Conservation (phyloP, 2,329 filamentous ascomycete species). For the Diaporthe aspalathi region DNA sequence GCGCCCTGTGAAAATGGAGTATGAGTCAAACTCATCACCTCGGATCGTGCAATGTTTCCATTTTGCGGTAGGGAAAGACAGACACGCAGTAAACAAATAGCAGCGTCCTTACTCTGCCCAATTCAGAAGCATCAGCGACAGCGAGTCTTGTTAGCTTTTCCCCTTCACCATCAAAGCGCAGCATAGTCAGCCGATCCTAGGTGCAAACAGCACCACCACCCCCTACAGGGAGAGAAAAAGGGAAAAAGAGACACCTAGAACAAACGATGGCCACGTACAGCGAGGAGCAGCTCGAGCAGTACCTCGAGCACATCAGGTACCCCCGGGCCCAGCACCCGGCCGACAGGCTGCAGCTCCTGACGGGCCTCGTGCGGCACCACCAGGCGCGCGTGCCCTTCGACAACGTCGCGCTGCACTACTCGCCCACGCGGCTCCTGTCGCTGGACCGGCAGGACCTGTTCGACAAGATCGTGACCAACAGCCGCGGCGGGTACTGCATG, state of each 20-base stretch:
- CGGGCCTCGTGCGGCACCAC: constrained; percentile 52
- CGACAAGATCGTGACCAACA: constrained; percentile 52
- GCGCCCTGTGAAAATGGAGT: neutral
- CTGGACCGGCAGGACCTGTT: constrained; percentile 47
- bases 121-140: no score
- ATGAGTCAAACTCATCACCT: neutral
- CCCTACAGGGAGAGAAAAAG: no score
- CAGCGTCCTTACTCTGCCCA: neutral
- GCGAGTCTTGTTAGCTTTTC: neutral
- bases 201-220: no score
- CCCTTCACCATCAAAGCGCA: neutral
- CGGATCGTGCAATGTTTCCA: no score
- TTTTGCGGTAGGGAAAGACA: neutral
- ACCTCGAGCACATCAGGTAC: constrained; percentile 48
- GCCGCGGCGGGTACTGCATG: constrained; percentile 66
- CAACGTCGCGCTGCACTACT: constrained; percentile 64
- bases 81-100: no score
- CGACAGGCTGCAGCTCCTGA: constrained; percentile 47
- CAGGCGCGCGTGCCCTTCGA: constrained; percentile 66
- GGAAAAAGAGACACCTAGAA: neutral
- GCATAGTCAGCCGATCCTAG: neutral
- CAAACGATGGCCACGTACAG: constrained; percentile 40
- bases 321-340: constrained; percentile 41
- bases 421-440: constrained; percentile 43
- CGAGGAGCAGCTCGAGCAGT: constrained; percentile 46